Evolutionary conservation across 2,329 filamentous ascomycete genomes (phyloP).

Genomic region (Pseudogymnoascus sp.): DNA sequence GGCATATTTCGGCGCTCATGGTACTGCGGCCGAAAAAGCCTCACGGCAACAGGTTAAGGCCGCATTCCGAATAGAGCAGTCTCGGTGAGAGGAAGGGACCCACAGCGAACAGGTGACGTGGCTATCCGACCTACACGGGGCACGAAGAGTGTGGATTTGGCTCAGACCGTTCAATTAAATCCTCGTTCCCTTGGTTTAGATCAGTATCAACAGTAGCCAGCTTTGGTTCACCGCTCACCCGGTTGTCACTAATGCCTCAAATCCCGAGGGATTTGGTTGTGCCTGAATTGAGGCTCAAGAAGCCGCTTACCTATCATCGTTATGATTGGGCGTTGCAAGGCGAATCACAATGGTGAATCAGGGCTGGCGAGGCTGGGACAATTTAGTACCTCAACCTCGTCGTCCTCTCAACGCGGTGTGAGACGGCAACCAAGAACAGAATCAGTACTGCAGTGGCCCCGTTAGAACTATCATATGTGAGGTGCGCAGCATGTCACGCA

Average conservation of each 20-base stretch:
- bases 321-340: background rate
- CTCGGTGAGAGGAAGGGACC: background rate
- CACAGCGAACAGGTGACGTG: background rate
- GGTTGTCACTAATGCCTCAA: background rate
- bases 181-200: background rate
- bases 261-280: background rate
- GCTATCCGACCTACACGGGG: background rate
- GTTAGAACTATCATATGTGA: background rate
- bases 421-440: background rate
- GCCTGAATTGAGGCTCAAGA: background rate
- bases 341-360: background rate
- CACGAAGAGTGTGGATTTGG: background rate
- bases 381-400: background rate
- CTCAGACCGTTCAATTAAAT: background rate
- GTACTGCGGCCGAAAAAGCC: background rate
- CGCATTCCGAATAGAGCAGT: background rate
- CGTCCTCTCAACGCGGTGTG: background rate
- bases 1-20: background rate
- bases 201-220: background rate
- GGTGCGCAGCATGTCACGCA: background rate
- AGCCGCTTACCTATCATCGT: background rate
- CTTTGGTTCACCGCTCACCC: background rate
- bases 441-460: too few species aligned
- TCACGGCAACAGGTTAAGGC: background rate
- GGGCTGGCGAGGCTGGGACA: background rate